phyloP scores from a whole-genome alignment of 495 filamentous ascomycete genomes.

The Staphylotrichum longicolle region DNA sequence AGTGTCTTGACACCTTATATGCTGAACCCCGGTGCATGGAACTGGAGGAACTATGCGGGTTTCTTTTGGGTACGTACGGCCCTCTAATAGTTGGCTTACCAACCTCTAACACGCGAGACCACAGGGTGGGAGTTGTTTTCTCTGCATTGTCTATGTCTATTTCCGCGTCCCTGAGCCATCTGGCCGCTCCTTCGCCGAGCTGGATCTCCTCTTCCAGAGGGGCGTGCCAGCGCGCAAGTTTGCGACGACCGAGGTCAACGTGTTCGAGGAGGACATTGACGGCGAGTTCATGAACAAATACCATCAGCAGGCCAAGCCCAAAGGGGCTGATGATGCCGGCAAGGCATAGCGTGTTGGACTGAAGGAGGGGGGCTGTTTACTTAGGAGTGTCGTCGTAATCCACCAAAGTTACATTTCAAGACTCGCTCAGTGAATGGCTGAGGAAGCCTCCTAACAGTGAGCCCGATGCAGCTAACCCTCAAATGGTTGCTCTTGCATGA shows the following conservation, averaged over 20 bases:
- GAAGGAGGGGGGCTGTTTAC: no score
- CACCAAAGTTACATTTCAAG: no score
- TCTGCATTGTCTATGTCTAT: slow-evolving; percentile 70
- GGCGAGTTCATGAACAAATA: slow-evolving; percentile 51
- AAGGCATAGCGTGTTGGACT: background rate
- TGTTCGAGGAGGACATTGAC: slow-evolving; percentile 62
- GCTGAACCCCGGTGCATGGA: slow-evolving; percentile 70
- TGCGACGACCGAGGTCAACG: slow-evolving; percentile 59
- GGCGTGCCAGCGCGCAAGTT: slow-evolving; percentile 67
- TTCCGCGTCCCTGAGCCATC: slow-evolving; percentile 73
- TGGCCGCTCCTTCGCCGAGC: slow-evolving; percentile 69
- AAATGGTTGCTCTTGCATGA: no score
- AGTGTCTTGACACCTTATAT: slow-evolving; percentile 72
- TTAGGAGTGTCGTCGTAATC: no score
- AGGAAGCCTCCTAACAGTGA: no score
- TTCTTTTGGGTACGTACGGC: slow-evolving; percentile 68
- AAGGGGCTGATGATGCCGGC: background rate
- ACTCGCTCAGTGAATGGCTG: no score
- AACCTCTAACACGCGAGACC: background rate
- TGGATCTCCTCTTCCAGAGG: slow-evolving; percentile 70
- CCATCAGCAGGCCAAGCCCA: slow-evolving; percentile 23
- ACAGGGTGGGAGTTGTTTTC: slow-evolving; percentile 62
- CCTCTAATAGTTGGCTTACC: background rate
- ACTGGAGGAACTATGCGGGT: slow-evolving; percentile 75
- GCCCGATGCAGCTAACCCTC: no score